These are phyloP conservation scores for Apiospora malaysiana DNA, from an alignment of 2,329 filamentous ascomycete species.

Conservation along the genomic window DNA sequence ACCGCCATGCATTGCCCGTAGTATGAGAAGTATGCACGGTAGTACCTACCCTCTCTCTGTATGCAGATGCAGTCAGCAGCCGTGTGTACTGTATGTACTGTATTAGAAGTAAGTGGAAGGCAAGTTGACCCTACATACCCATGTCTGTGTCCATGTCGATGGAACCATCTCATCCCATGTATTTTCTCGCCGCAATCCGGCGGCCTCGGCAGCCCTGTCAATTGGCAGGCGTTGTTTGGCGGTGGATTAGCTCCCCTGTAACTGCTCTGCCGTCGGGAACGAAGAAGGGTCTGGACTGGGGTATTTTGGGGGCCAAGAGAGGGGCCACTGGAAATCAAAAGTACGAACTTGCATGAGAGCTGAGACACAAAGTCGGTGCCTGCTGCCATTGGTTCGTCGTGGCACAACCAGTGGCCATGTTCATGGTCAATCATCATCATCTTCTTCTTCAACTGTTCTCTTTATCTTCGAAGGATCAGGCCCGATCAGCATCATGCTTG, in stretches of 20 bases:
- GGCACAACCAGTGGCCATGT: no score
- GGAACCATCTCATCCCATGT: not conserved
- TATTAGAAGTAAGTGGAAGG: no score
- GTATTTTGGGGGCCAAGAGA: not conserved
- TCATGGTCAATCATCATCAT: no score
- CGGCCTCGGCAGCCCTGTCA: not conserved
- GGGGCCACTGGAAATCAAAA: not conserved
- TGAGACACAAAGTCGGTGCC: not conserved
- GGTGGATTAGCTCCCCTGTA: not conserved
- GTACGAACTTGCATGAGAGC: not conserved
- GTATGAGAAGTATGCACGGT: not conserved
- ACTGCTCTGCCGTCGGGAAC: not conserved
- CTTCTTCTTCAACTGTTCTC: no score
- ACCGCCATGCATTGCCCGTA: not conserved
- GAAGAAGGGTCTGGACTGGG: no score
- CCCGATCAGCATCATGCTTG: no score
- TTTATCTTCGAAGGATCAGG: not conserved
- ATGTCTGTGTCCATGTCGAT: conserved; percentile 9
- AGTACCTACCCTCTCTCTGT: no score
- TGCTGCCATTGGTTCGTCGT: conserved; percentile 11
- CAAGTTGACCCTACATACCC: no score
- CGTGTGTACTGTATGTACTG: not conserved
- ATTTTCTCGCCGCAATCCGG: conserved; percentile 17
- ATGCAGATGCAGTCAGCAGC: conserved; percentile 17
- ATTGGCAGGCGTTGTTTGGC: not conserved